Evolutionary conservation across 2,329 filamentous ascomycete genomes (phyloP).

Genomic region (Ophiostoma quercus): DNA sequence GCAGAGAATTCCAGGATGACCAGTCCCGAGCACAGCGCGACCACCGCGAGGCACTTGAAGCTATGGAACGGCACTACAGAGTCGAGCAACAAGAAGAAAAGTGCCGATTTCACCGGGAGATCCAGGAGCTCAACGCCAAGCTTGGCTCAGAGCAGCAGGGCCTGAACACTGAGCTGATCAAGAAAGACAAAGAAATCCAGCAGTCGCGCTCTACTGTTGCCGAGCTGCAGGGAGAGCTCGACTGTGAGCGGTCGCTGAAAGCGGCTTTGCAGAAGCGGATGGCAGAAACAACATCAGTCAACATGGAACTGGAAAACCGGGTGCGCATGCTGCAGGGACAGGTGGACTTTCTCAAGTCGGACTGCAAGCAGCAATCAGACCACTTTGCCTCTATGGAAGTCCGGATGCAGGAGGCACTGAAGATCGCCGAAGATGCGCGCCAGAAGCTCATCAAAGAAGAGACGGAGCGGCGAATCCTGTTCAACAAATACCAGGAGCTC

Average conservation of each 20-base stretch:
- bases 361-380: constrained; percentile 81
- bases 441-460: constrained; percentile 88
- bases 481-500: constrained; percentile 96
- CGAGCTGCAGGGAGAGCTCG: constrained; percentile 45
- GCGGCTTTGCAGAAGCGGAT: constrained; percentile 48
- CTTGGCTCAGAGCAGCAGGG: constrained; percentile 50
- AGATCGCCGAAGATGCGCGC: constrained; percentile 62
- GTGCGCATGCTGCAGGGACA: constrained; percentile 72
- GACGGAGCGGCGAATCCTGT: constrained; percentile 80
- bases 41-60: constrained; percentile 64
- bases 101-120: constrained; percentile 52
- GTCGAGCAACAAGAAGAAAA: constrained; percentile 63
- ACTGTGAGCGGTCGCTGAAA: constrained; percentile 61
- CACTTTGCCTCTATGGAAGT: constrained; percentile 77
- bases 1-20: constrained; percentile 48
- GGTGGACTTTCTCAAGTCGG: constrained; percentile 84
- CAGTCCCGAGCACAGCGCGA: constrained; percentile 53
- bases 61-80: constrained; percentile 57
- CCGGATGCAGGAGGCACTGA: constrained; percentile 70
- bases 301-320: constrained; percentile 65
- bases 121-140: constrained; percentile 57
- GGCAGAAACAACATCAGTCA: constrained; percentile 55
- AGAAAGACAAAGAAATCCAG: constrained; percentile 52
- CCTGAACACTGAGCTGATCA: constrained; percentile 43
- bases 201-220: constrained; percentile 45